Evolutionary conservation across 2,329 filamentous ascomycete species (phyloP).

Genomic region (Fusarium anthophilum): DNA sequence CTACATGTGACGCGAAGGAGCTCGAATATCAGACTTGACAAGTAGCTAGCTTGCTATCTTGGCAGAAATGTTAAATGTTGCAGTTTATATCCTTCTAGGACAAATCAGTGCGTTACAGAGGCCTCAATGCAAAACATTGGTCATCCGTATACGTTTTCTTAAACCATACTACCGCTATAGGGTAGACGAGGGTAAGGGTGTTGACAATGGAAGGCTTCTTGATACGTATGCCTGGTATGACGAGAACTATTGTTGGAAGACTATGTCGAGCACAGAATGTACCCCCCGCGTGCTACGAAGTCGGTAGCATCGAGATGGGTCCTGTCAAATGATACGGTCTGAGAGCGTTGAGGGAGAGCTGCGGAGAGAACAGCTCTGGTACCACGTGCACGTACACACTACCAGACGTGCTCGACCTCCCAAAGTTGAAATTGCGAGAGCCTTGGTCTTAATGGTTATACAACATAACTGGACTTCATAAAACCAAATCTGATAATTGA

Average conservation of each 20-base stretch:
- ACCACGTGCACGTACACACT: background rate
- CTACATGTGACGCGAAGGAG: background rate
- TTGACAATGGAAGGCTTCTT: background rate
- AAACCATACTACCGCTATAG: background rate
- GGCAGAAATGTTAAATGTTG: background rate
- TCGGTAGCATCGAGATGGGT: constrained; percentile 7
- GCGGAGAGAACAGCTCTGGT: constrained; percentile 2
- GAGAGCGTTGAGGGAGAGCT: constrained; percentile 1
- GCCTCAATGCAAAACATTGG: background rate
- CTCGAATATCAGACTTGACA: background rate
- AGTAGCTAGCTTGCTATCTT: background rate
- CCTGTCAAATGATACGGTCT: constrained; percentile 12
- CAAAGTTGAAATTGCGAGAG: background rate
- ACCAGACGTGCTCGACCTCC: background rate
- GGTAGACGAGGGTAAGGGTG: background rate
- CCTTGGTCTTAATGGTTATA: background rate
- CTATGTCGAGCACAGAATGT: background rate
- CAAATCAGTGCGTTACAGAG: background rate
- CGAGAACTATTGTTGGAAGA: background rate
- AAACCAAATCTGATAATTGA: background rate
- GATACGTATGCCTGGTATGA: background rate
- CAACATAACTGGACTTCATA: too few species aligned
- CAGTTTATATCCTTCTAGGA: background rate
- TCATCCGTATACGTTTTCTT: background rate
- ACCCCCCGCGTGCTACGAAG: background rate